Evolutionary conservation across 352 stramenopile genomes (phyloP), one percentile per base, ranked within the genome.

Genomic region (Phytophthora tentaculata): DNA sequence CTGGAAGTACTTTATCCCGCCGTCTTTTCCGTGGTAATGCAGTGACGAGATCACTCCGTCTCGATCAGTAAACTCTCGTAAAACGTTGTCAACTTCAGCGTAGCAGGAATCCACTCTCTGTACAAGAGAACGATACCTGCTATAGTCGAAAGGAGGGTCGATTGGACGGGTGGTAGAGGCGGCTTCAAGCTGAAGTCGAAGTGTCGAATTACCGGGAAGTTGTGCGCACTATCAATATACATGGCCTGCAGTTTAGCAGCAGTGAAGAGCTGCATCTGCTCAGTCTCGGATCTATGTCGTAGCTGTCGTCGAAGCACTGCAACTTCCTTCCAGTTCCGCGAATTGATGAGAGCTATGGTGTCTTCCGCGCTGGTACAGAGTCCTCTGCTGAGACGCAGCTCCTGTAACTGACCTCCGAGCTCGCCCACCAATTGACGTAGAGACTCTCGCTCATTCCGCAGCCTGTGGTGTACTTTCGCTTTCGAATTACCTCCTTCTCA

Each of bases 391-490:
- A 45, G 53, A 16, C 56, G 45, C 9, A 69, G 26, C 10, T 64
- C 35, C 5, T 48, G 23, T 16, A 74, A 50, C 7, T 62, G 39
- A 9, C 4, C 23, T 26, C 29, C 48, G 39, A 74, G 37, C 16
- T 67, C 43, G 17, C 26, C n/a, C 16, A 43, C 45, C 19, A 57
- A 24, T 47, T 62, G n/a, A 6, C 43, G 61, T 4, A 69, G 35
- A 6, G 43, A 23, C 14, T 69, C 61, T 1, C 53, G 61, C n/a
- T 69, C 61, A 16, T 64, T 44, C 37, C 48, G 54, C 3, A 64
- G 6, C 12, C 61, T 45, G 14, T 63, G 61, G 6, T 69, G 61
- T 69, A 69, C 32, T 63, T 61, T 20, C 45, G 53, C 44, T 69
- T 69, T 20, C 52, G 61, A 16, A 58, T 56, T 17, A 23, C n/a